These are phyloP conservation scores for Trichoderma asperellum DNA, from an alignment of 2,329 filamentous ascomycete genomes.

Conservation along the genomic window DNA sequence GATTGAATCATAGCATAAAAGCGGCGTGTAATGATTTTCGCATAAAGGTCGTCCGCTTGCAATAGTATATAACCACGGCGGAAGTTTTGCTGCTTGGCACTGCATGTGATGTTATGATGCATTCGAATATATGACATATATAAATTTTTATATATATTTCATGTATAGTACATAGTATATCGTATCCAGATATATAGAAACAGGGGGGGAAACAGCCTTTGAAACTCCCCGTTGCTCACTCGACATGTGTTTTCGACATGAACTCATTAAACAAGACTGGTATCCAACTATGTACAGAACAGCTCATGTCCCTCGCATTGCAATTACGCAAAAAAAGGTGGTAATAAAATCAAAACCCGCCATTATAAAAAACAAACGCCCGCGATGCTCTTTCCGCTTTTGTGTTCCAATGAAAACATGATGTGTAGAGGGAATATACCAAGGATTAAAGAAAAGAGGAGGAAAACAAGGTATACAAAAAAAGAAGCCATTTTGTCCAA, in stretches of 20 bases:
- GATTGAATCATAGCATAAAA: constrained; percentile 25
- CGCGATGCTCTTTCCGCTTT: constrained; percentile 11
- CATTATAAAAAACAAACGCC: constrained; percentile 10
- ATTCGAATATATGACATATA: neutral
- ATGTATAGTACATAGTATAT: neutral
- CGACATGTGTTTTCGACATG: constrained; percentile 5
- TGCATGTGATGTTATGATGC: neutral
- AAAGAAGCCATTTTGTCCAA: neutral
- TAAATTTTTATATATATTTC: neutral
- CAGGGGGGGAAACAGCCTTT: neutral
- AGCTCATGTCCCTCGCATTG: neutral
- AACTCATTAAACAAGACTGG: constrained; percentile 22
- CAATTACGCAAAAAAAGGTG: neutral
- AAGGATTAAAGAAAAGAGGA: neutral
- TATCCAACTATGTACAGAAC: constrained; percentile 26
- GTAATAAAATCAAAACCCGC: neutral
- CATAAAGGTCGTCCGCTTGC: neutral
- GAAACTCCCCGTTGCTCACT: neutral
- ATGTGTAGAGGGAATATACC: neutral
- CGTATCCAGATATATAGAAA: neutral
- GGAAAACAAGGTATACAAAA: neutral
- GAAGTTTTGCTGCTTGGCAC: neutral
- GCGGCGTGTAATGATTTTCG: neutral
- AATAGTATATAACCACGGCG: neutral
- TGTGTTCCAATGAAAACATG: neutral